Evolutionary conservation across 139 green algal genomes (phyloP).

Genomic region (Auxenochlorella protothecoides): DNA sequence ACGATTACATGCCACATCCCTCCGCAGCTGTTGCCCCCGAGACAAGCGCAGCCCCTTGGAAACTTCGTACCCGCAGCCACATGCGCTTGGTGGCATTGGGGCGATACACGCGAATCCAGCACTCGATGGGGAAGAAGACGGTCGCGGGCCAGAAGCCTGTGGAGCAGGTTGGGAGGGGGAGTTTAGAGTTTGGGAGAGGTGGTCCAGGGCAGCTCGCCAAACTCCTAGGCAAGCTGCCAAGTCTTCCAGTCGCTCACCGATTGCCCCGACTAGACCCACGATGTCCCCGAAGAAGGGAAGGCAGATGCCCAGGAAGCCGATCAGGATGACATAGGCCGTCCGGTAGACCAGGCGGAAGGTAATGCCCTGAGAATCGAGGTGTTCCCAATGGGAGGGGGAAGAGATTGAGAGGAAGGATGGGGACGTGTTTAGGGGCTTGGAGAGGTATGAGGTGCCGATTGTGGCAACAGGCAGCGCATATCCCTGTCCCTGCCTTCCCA

Average conservation of each 20-base stretch:
- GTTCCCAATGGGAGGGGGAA: too few relatives aligned
- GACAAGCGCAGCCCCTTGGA: too few relatives aligned
- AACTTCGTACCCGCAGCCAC: not conserved
- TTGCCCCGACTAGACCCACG: not conserved
- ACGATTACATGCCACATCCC: too few relatives aligned
- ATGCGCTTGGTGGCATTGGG: not conserved
- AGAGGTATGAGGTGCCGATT: too few relatives aligned
- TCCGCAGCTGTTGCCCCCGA: too few relatives aligned
- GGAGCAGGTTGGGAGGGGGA: not conserved
- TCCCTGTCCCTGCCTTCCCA: too few relatives aligned
- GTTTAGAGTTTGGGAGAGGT: not conserved
- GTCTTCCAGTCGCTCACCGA: not conserved
- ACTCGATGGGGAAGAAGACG: constrained; percentile 18
- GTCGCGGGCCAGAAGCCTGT: constrained; percentile 25
- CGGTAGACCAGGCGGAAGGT: constrained; percentile 9
- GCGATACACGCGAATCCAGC: constrained; percentile 4
- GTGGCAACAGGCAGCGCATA: too few relatives aligned
- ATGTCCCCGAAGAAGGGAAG: constrained; percentile 25
- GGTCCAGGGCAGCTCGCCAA: too few relatives aligned
- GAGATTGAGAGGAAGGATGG: not conserved
- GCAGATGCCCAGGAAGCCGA: constrained; percentile 18
- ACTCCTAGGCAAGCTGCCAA: not conserved
- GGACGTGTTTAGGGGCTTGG: not conserved
- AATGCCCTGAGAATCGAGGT: not conserved
- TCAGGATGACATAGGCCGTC: constrained; percentile 8